phyloP scores from a whole-genome alignment of 148 eudicot species.

The Pouteria glomerata region DNA sequence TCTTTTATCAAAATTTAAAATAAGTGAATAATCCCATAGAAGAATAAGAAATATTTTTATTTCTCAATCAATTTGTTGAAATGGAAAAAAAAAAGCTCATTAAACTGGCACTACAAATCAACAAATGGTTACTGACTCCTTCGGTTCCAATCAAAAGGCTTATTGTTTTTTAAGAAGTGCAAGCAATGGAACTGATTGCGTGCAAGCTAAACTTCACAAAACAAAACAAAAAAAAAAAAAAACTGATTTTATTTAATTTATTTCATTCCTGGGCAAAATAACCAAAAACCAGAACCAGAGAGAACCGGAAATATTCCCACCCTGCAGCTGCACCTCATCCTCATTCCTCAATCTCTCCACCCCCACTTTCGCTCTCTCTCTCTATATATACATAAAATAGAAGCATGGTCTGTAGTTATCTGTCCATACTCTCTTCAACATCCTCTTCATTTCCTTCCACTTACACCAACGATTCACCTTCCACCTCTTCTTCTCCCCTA shows the following conservation, averaged over 20 bases:
- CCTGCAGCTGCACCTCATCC: background rate
- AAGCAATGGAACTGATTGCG: too few relatives aligned
- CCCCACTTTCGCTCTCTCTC: background rate
- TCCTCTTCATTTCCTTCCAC: constrained; percentile 19
- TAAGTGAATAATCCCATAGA: too few relatives aligned
- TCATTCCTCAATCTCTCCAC: background rate
- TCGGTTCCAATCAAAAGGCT: too few relatives aligned
- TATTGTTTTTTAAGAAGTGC: too few relatives aligned
- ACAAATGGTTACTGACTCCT: too few relatives aligned
- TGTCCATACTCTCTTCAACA: constrained; percentile 38
- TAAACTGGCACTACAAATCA: too few relatives aligned
- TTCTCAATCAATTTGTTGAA: too few relatives aligned
- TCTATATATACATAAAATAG: background rate
- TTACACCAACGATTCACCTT: constrained; percentile 18
- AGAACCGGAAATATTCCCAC: background rate
- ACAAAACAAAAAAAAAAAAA: background rate
- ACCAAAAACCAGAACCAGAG: background rate
- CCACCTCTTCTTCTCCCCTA: constrained; percentile 4
- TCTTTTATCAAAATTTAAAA: too few relatives aligned
- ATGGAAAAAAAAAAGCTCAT: too few relatives aligned
- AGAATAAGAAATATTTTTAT: too few relatives aligned
- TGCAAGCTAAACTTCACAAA: background rate
- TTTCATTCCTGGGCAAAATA: background rate
- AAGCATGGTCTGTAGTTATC: constrained; percentile 28
- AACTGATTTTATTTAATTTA: background rate